Evolutionary conservation across 441 rosid genomes (phyloP).

Genomic region (Macaranga tanarius): DNA sequence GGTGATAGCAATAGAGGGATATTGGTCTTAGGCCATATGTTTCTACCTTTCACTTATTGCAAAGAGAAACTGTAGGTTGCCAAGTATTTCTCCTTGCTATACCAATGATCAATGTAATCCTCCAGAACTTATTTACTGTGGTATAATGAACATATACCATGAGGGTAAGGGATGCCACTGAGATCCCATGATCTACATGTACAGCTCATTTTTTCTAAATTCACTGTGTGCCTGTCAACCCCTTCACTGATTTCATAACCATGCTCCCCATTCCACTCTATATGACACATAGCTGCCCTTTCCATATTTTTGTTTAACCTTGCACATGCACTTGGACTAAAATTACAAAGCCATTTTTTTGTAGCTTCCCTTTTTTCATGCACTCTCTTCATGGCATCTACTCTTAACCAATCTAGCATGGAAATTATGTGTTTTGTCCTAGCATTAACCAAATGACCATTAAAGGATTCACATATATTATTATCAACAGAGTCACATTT

Average conservation of each 20-base stretch:
- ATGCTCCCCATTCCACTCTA: background rate
- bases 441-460: background rate
- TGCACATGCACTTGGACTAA: accelerated
- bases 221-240: background rate
- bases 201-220: accelerated
- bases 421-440: background rate
- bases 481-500: background rate
- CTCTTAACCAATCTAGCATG: background rate
- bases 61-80: background rate
- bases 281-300: background rate
- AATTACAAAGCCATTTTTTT: background rate
- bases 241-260: background rate
- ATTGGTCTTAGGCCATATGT: background rate
- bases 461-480: background rate
- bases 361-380: background rate
- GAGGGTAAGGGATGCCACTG: background rate
- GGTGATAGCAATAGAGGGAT: background rate
- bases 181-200: background rate
- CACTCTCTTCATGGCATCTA: background rate
- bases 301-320: background rate
- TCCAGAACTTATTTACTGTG: accelerated
- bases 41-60: background rate
- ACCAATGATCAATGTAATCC: background rate
- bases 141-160: background rate
- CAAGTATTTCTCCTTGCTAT: background rate